A percentile compares a stretch with the other conserved stretches of the same genome.
phyloP scores from a whole-genome alignment of 2,329 filamentous ascomycete genomes.

The Thelonectria rubi region DNA sequence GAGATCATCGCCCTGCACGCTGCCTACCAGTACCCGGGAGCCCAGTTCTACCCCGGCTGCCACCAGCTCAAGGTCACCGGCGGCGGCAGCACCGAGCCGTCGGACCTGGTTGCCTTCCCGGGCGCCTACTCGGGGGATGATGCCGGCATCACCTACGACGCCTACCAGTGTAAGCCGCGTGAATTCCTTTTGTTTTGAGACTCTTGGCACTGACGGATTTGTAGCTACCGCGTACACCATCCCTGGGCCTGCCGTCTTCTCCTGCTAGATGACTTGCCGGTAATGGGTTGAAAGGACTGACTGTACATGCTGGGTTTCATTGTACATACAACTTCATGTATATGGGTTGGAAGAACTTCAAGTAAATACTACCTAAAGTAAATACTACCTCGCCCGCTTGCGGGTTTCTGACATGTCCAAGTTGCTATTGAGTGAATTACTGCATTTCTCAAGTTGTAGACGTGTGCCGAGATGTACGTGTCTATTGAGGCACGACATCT shows the following conservation, averaged over 20 bases:
- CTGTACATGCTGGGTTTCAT: slow-evolving; percentile 21
- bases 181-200: too few relatives aligned
- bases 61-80: slow-evolving; percentile 65
- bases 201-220: slow-evolving; percentile 9
- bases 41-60: slow-evolving; percentile 67
- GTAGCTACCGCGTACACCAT: slow-evolving; percentile 54
- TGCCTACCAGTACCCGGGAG: slow-evolving; percentile 58
- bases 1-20: slow-evolving; percentile 65
- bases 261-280: slow-evolving; percentile 47
- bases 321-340: slow-evolving; percentile 26
- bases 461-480: too few relatives aligned
- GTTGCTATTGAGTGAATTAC: not conserved
- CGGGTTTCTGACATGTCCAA: not conserved
- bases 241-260: slow-evolving; percentile 59
- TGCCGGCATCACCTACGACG: slow-evolving; percentile 61
- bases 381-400: not conserved
- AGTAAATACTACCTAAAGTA: slow-evolving; percentile 12
- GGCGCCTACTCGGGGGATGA: slow-evolving; percentile 61
- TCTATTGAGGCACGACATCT: too few relatives aligned
- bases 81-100: slow-evolving; percentile 53
- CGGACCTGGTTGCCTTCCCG: slow-evolving; percentile 59
- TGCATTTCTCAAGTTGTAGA: too few relatives aligned
- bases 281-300: slow-evolving; percentile 1
- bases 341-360: slow-evolving; percentile 13
- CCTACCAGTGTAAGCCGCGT: slow-evolving; percentile 54